Evolutionary conservation across 2,329 filamentous ascomycete species (phyloP).

Genomic region (Fusarium udum): DNA sequence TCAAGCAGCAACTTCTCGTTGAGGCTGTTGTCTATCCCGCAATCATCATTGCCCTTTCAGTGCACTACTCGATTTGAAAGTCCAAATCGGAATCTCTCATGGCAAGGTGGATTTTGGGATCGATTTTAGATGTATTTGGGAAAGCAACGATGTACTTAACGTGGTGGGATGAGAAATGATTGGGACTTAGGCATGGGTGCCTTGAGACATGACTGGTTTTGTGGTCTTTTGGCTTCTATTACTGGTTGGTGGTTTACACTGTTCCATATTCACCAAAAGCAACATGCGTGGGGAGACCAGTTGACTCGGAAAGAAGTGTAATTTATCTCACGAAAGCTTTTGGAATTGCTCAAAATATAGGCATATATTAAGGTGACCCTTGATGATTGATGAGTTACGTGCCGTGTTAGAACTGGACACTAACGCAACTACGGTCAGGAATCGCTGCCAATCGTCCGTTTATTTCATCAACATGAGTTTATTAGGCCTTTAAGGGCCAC

Average conservation of each 20-base stretch:
- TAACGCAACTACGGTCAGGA: not conserved
- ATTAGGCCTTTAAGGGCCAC: not conserved
- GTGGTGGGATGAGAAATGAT: not conserved
- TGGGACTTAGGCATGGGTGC: not conserved
- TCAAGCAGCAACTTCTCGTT: constrained; percentile 51
- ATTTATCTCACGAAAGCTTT: not conserved
- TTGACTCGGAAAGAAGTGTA: not conserved
- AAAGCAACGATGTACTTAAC: not conserved
- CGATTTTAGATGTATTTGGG: not conserved
- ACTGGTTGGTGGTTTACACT: not conserved
- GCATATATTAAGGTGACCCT: not conserved
- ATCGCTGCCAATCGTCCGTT: not conserved
- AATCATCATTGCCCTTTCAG: constrained; percentile 45
- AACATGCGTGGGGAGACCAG: not conserved
- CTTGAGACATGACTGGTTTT: not conserved
- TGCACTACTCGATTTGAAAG: constrained; percentile 44
- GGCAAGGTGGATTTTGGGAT: constrained; percentile 2
- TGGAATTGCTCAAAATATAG: not conserved
- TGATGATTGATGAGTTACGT: not conserved
- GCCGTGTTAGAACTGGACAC: too few species aligned
- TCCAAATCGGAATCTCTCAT: not conserved
- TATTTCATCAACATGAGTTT: not conserved
- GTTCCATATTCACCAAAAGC: not conserved
- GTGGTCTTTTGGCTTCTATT: not conserved
- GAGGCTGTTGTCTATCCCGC: constrained; percentile 48